Evolutionary conservation across 345 rosid genomes (phyloP).

Genomic region (Eucalyptus regnans): DNA sequence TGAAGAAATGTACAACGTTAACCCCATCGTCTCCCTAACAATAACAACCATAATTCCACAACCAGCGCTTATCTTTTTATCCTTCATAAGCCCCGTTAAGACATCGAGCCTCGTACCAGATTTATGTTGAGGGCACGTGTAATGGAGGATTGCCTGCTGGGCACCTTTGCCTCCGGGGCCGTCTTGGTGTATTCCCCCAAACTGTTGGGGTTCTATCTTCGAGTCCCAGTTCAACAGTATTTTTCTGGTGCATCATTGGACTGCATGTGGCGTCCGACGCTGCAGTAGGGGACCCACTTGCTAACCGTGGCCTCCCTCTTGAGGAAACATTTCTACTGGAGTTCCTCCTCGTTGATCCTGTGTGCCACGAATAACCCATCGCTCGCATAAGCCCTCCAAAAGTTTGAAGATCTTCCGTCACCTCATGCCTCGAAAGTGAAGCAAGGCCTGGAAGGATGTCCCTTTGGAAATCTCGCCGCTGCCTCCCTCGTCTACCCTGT

Average conservation of each 20-base stretch:
- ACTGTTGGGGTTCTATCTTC: conserved; percentile 77
- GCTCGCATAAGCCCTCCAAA: conserved; percentile 86
- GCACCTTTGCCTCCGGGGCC: conserved; percentile 89
- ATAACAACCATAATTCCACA: not conserved
- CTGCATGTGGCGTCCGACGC: conserved; percentile 10
- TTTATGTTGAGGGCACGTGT: not conserved
- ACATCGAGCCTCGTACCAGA: not conserved
- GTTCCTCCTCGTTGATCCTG: conserved; percentile 60
- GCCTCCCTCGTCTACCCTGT: conserved; percentile 85
- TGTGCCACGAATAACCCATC: conserved; percentile 57
- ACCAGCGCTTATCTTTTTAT: not conserved
- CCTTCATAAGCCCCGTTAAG: not conserved
- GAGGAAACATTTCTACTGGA: conserved; percentile 42
- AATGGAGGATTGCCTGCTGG: conserved; percentile 58
- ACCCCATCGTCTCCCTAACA: conserved; percentile 7
- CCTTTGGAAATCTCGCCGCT: conserved; percentile 93
- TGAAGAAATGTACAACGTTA: conserved; percentile 27
- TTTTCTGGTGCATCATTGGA: conserved; percentile 34
- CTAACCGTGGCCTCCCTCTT: conserved; percentile 54
- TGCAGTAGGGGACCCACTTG: conserved; percentile 20
- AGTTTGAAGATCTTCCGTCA: conserved; percentile 84
- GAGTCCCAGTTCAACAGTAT: conserved; percentile 40
- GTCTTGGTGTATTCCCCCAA: conserved; percentile 91
- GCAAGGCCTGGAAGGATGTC: conserved; percentile 91
- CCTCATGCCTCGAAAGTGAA: conserved; percentile 84